Percentiles rank a stretch among this genome's conserved stretches.
Conservation (phyloP, 768 basidiomycete genomes). For the Rhizopogon vinicolor region DNA sequence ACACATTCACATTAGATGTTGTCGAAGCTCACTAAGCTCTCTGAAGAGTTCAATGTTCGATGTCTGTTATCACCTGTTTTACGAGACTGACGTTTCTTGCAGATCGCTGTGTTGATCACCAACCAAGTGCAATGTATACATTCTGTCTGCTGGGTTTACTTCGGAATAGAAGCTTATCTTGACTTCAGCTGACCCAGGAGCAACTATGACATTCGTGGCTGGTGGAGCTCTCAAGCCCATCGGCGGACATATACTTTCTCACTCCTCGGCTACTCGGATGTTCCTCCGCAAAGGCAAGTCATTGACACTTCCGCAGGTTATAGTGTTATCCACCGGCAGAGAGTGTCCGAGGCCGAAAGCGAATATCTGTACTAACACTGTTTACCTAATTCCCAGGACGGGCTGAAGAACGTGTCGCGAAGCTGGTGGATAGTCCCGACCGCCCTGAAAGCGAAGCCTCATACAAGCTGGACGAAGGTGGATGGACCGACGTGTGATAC, state of each 20-base stretch:
- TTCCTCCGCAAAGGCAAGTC: slow-evolving; percentile 79
- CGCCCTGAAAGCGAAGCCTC: slow-evolving; percentile 88
- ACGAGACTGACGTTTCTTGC: slow-evolving; percentile 6
- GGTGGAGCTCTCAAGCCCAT: slow-evolving; percentile 91
- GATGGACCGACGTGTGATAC: slow-evolving; percentile 77
- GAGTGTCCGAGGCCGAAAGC: too few relatives aligned
- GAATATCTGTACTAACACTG: neutral
- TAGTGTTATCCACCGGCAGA: neutral
- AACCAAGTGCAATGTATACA: slow-evolving; percentile 86
- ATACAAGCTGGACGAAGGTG: slow-evolving; percentile 88
- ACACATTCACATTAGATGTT: slow-evolving; percentile 56
- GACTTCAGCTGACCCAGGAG: slow-evolving; percentile 81
- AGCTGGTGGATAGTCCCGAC: slow-evolving; percentile 86
- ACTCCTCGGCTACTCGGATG: slow-evolving; percentile 81
- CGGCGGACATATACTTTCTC: slow-evolving; percentile 85
- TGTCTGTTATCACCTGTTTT: neutral
- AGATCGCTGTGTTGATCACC: slow-evolving; percentile 85
- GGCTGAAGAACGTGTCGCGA: slow-evolving; percentile 87
- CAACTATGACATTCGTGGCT: slow-evolving; percentile 92
- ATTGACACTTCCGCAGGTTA: neutral
- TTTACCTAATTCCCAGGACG: slow-evolving; percentile 46
- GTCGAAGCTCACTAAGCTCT: slow-evolving; percentile 83
- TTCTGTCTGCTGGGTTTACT: neutral
- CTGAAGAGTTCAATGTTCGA: slow-evolving; percentile 85
- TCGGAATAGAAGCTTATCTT: neutral